Evolutionary conservation across 1,284 basidiomycete genomes (phyloP).

Genomic region (Ustilago bromivora): DNA sequence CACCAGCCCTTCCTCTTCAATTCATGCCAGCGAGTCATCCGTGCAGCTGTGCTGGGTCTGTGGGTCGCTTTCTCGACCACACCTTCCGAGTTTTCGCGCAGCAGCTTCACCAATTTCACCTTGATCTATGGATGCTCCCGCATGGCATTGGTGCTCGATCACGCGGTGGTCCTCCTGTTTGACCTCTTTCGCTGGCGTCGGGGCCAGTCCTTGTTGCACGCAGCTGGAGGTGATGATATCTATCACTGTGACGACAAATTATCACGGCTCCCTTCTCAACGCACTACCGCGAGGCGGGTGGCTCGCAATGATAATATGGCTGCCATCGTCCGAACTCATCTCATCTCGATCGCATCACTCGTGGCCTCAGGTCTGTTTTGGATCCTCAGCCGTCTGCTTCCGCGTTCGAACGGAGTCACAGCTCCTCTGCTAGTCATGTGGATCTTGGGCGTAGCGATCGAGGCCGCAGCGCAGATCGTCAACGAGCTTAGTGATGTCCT

Average conservation of each 20-base stretch:
- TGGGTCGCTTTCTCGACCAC: conserved; percentile 51
- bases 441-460: conserved; percentile 37
- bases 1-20: conserved; percentile 29
- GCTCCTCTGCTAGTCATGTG: conserved; percentile 43
- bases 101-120: conserved; percentile 48
- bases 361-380: conserved; percentile 38
- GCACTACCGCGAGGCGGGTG: not conserved
- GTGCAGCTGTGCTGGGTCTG: conserved; percentile 34
- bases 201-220: not conserved
- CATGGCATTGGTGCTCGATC: conserved; percentile 29
- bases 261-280: not conserved
- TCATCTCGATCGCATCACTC: conserved; percentile 28
- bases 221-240: not conserved
- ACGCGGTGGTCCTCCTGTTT: conserved; percentile 17
- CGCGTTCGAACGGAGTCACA: conserved; percentile 13
- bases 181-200: conserved; percentile 19
- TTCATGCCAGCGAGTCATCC: conserved; percentile 31
- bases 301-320: not conserved
- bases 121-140: conserved; percentile 41
- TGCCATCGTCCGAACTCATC: conserved; percentile 15
- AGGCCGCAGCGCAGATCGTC: conserved; percentile 24
- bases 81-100: conserved; percentile 46
- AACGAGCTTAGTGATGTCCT: conserved; percentile 35
- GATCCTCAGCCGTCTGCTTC: conserved; percentile 36
- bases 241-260: not conserved